A percentile compares a stretch with the other conserved stretches of the same genome.
Evolutionary conservation across 495 filamentous ascomycete species (phyloP).

Genomic region (Talaromyces proteolyticus): DNA sequence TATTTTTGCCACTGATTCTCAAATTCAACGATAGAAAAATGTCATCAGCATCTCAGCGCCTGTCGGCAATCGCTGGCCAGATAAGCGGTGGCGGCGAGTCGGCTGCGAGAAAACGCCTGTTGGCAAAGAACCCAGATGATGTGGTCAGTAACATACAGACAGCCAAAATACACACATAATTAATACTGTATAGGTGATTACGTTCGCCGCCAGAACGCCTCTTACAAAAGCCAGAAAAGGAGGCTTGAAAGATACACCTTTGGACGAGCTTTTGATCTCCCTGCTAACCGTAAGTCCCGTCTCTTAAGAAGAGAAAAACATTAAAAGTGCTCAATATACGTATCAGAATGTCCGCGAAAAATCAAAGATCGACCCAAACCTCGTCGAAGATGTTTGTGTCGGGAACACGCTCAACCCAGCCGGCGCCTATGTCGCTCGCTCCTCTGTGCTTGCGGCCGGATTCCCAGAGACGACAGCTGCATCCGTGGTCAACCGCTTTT

Average conservation of each 20-base stretch:
- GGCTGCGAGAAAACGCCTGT: conserved; percentile 24
- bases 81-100: conserved; percentile 22
- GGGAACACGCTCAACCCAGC: conserved; percentile 64
- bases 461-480: conserved; percentile 81
- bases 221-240: conserved; percentile 77
- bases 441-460: conserved; percentile 82
- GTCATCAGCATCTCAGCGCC: conserved; percentile 38
- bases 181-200: conserved; percentile 66
- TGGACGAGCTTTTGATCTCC: conserved; percentile 77
- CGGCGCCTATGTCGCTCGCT: conserved; percentile 79
- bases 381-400: conserved; percentile 88
- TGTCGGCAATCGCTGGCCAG: conserved; percentile 35
- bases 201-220: conserved; percentile 70
- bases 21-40: conserved; percentile 13
- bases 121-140: conserved; percentile 38
- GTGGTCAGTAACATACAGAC: conserved; percentile 23
- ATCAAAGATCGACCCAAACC: conserved; percentile 70
- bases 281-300: conserved; percentile 57
- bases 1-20: neutral
- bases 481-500: conserved; percentile 86
- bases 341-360: conserved; percentile 59
- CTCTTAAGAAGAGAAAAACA: too few species aligned
- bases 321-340: too few species aligned
- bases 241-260: conserved; percentile 83
- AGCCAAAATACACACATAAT: too few species aligned